A percentile compares a stretch with the other conserved stretches of the same genome.
phyloP scores from a whole-genome alignment of 1,139 yeast species.

The Hansenula lynferdii region DNA sequence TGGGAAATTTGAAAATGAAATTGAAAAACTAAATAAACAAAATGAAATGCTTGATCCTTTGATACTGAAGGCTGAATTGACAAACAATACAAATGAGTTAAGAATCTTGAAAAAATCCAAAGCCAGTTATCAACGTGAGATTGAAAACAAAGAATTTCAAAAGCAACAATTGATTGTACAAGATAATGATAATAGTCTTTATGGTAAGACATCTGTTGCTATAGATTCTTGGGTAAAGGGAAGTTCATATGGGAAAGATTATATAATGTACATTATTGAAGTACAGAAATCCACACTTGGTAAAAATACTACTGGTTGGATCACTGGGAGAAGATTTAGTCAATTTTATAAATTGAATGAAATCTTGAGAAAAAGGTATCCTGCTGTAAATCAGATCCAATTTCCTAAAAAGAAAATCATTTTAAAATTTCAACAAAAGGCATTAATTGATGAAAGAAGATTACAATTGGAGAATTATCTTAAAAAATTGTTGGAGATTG shows the following conservation, averaged over 20 bases:
- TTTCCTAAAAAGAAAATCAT: conserved; percentile 46
- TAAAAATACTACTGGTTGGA: conserved; percentile 71
- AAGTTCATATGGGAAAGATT: conserved; percentile 51
- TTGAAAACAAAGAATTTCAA: conserved; percentile 65
- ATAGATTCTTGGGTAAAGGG: conserved; percentile 66
- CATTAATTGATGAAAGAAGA: conserved; percentile 63
- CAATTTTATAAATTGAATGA: conserved; percentile 75
- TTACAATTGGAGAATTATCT: conserved; percentile 59
- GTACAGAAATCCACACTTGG: conserved; percentile 48
- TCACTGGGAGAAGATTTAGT: conserved; percentile 80
- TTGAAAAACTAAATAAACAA: conserved; percentile 61
- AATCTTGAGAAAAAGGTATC: conserved; percentile 51
- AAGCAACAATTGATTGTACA: conserved; percentile 80
- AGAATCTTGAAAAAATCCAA: conserved; percentile 65
- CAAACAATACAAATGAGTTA: conserved; percentile 67
- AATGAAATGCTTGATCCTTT: conserved; percentile 60
- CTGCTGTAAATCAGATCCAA: conserved; percentile 54
- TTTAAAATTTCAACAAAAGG: conserved; percentile 53
- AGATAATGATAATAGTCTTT: conserved; percentile 76
- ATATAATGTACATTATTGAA: conserved; percentile 69
- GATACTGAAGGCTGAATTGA: conserved; percentile 73
- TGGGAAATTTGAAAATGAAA: conserved; percentile 46
- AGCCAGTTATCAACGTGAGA: conserved; percentile 60
- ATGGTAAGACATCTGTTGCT: conserved; percentile 58
- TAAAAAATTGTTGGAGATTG: conserved; percentile 48